Conservation (phyloP, 2,329 filamentous ascomycete genomes). For the Lecanosticta acicola region DNA sequence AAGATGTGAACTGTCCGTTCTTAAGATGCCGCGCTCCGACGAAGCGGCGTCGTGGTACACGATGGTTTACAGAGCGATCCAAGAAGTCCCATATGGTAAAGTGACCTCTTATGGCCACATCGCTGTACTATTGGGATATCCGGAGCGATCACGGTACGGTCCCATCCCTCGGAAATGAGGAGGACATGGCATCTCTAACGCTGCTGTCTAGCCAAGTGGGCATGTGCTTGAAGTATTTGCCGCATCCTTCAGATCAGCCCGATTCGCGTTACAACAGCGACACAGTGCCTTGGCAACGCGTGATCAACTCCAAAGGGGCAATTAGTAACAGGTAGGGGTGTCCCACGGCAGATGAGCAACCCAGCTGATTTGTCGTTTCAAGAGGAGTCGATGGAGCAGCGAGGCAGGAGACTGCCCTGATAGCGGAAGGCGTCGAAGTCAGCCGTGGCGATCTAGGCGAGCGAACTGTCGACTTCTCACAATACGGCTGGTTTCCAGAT, state of each 20-base stretch:
- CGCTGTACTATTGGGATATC: conserved; percentile 61
- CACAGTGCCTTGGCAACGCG: conserved; percentile 91
- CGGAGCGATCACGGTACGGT: too few species aligned
- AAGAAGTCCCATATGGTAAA: conserved; percentile 74
- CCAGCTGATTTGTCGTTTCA: not conserved
- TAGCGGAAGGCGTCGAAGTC: conserved; percentile 45
- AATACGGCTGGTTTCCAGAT: conserved; percentile 47
- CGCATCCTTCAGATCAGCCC: conserved; percentile 42
- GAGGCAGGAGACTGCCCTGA: conserved; percentile 43
- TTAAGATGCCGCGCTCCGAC: conserved; percentile 63
- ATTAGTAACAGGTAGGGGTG: conserved; percentile 71
- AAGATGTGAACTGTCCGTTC: not conserved
- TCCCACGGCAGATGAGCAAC: not conserved
- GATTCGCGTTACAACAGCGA: conserved; percentile 58
- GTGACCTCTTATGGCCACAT: conserved; percentile 88
- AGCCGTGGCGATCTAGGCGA: conserved; percentile 43
- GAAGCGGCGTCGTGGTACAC: conserved; percentile 69
- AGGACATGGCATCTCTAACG: too few species aligned
- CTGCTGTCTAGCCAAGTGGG: conserved; percentile 71
- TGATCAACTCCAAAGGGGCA: conserved; percentile 78
- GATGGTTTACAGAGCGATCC: conserved; percentile 76
- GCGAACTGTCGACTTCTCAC: conserved; percentile 41
- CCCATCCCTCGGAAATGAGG: too few species aligned
- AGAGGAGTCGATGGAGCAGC: conserved; percentile 41
- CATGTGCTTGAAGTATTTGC: conserved; percentile 80